Conservation (phyloP, 1,139 yeast genomes). For the Suhomyces guaymorum region DNA sequence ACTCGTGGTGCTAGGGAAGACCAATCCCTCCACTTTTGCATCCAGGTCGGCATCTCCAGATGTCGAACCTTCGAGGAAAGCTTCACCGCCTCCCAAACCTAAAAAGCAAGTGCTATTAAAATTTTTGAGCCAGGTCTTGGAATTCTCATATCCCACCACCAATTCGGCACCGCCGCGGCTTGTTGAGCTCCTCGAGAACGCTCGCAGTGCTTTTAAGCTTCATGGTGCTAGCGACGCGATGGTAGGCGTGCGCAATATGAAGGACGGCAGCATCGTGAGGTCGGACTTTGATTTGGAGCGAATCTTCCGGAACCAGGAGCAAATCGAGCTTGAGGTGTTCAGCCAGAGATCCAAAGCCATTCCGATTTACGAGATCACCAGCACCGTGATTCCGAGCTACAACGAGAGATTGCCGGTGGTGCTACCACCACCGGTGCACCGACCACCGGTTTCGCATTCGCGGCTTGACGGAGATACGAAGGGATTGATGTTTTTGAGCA, state of each 20-base stretch:
- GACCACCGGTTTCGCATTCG: conserved; percentile 14
- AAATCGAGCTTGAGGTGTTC: conserved; percentile 39
- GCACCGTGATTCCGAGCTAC: conserved; percentile 28
- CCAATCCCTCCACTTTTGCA: too few relatives aligned
- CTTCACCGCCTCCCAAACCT: conserved; percentile 1
- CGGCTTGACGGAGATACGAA: conserved; percentile 4
- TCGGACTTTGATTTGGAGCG: conserved; percentile 40
- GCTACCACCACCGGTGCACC: conserved; percentile 35
- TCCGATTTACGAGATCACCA: conserved; percentile 39
- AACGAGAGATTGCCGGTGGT: conserved; percentile 15
- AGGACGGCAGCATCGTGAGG: conserved; percentile 27
- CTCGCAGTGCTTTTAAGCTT: conserved; percentile 60
- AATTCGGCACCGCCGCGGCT: conserved; percentile 70
- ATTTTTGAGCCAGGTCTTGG: conserved; percentile 46
- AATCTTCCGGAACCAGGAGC: conserved; percentile 29
- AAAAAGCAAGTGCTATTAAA: conserved; percentile 34
- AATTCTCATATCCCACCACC: conserved; percentile 59
- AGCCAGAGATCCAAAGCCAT: conserved; percentile 35
- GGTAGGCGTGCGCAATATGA: conserved; percentile 16
- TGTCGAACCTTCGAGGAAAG: conserved; percentile 2
- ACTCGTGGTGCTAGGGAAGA: too few relatives aligned
- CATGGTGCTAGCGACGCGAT: conserved; percentile 12
- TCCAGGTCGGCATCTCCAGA: conserved; percentile 10
- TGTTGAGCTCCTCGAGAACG: conserved; percentile 68
- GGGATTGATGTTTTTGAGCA: conserved; percentile 26